Evolutionary conservation across 2,329 filamentous ascomycete species (phyloP).

Genomic region (Trichoderma sp.): DNA sequence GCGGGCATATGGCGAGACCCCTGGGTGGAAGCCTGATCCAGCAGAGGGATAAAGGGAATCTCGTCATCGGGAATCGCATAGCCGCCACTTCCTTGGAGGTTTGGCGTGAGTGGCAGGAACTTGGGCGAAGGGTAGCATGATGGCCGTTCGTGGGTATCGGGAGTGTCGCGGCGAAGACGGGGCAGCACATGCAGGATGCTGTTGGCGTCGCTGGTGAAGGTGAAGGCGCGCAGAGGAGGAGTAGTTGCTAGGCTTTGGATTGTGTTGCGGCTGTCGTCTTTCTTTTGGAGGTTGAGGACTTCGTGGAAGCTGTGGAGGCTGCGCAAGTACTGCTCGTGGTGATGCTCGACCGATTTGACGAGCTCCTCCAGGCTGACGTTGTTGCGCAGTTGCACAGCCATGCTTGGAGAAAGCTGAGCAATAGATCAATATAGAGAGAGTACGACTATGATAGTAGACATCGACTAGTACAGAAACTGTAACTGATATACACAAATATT

Average conservation of each 20-base stretch:
- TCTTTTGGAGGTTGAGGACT: slow-evolving; percentile 24
- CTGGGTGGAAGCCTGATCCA: slow-evolving; percentile 22
- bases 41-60: slow-evolving; percentile 33
- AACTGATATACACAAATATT: neutral
- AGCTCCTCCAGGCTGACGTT: slow-evolving; percentile 32
- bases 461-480: neutral
- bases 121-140: slow-evolving; percentile 26
- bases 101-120: slow-evolving; percentile 26
- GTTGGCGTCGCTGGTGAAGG: slow-evolving; percentile 21
- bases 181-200: slow-evolving; percentile 16
- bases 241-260: slow-evolving; percentile 28
- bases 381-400: slow-evolving; percentile 22
- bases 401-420: neutral
- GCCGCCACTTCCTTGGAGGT: slow-evolving; percentile 19
- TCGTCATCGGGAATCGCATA: slow-evolving; percentile 31
- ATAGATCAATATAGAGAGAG: neutral
- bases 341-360: slow-evolving; percentile 32
- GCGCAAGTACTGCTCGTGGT: slow-evolving; percentile 36
- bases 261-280: slow-evolving; percentile 24
- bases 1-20: slow-evolving; percentile 9
- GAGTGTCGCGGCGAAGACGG: slow-evolving; percentile 30
- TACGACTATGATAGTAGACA: neutral
- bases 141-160: slow-evolving; percentile 30
- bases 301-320: slow-evolving; percentile 32
- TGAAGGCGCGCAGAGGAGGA: slow-evolving; percentile 30